Conservation (phyloP, 2,329 filamentous ascomycete genomes). For the Xylariaceae sp. region DNA sequence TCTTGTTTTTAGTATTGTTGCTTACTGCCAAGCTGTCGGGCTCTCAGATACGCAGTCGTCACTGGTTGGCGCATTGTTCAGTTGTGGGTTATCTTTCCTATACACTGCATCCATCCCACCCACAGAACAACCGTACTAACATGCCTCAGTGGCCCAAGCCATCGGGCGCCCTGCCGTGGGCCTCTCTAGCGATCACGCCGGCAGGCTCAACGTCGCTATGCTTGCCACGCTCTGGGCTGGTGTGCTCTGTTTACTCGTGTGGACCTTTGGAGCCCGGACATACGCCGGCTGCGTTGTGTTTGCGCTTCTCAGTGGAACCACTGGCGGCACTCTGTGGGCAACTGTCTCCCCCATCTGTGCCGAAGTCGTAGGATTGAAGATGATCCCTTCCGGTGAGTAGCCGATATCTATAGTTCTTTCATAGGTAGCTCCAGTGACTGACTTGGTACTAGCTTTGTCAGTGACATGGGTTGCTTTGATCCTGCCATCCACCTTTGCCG, state of each 20-base stretch:
- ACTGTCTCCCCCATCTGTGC: conserved; percentile 68
- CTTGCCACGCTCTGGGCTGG: conserved; percentile 63
- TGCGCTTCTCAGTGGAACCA: conserved; percentile 61
- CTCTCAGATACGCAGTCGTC: conserved; percentile 65
- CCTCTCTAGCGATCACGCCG: conserved; percentile 66
- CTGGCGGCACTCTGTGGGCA: conserved; percentile 70
- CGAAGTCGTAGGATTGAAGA: conserved; percentile 69
- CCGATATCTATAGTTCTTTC: not conserved
- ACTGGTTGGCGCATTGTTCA: conserved; percentile 70
- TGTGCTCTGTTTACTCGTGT: conserved; percentile 66
- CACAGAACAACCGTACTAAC: not conserved
- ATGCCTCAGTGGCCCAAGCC: conserved; percentile 51
- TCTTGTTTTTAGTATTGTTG: conserved; percentile 72
- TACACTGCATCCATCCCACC: not conserved
- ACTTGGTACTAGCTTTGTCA: conserved; percentile 48
- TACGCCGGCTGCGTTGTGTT: conserved; percentile 71
- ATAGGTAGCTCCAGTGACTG: conserved; percentile 5
- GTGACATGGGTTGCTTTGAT: conserved; percentile 71
- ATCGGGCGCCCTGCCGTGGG: conserved; percentile 71
- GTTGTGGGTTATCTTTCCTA: conserved; percentile 46
- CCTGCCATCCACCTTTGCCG: conserved; percentile 67
- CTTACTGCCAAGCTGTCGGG: conserved; percentile 68
- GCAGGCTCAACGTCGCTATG: conserved; percentile 70
- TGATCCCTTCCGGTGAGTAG: conserved; percentile 59
- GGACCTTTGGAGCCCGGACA: conserved; percentile 64